phyloP scores from a whole-genome alignment of 2,329 filamentous ascomycete genomes.

The Canariomyces notabilis region DNA sequence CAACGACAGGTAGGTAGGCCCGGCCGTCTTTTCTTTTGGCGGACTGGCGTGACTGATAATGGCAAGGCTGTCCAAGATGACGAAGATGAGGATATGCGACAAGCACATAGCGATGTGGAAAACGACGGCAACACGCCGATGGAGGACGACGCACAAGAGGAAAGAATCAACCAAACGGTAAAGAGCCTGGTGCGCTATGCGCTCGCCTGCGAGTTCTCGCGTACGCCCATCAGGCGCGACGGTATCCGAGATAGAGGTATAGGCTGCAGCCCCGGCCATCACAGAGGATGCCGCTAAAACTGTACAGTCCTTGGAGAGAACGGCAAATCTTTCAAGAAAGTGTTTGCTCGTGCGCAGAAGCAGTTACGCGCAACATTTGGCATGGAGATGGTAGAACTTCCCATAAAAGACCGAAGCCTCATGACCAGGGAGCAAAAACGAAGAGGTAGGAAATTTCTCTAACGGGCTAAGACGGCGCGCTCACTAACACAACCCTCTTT shows the following conservation, averaged over 20 bases:
- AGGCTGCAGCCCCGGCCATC: neutral
- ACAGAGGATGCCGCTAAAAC: neutral
- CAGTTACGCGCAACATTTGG: slow-evolving; percentile 71
- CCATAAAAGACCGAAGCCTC: slow-evolving; percentile 73
- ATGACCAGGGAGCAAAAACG: slow-evolving; percentile 62
- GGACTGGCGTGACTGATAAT: neutral
- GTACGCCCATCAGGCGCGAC: slow-evolving; percentile 54
- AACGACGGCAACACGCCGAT: slow-evolving; percentile 35
- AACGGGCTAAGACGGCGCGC: too few relatives aligned
- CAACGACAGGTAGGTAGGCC: slow-evolving; percentile 18
- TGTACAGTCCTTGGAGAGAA: slow-evolving; percentile 63
- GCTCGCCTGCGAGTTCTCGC: slow-evolving; percentile 60
- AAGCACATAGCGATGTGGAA: slow-evolving; percentile 7
- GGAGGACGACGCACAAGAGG: slow-evolving; percentile 27
- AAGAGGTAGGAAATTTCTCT: slow-evolving; percentile 50
- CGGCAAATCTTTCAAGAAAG: slow-evolving; percentile 63
- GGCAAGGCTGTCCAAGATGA: slow-evolving; percentile 13
- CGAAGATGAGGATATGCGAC: slow-evolving; percentile 22
- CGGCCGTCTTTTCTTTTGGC: neutral
- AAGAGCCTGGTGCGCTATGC: slow-evolving; percentile 67
- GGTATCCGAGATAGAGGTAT: slow-evolving; percentile 61
- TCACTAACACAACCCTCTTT: too few relatives aligned
- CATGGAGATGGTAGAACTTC: slow-evolving; percentile 87
- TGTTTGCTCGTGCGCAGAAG: slow-evolving; percentile 73
- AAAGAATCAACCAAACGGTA: slow-evolving; percentile 45